Percentiles rank a stretch among this genome's conserved stretches.
phyloP scores from a whole-genome alignment of 2,329 filamentous ascomycete species.

The Pseudogymnoascus sp. region DNA sequence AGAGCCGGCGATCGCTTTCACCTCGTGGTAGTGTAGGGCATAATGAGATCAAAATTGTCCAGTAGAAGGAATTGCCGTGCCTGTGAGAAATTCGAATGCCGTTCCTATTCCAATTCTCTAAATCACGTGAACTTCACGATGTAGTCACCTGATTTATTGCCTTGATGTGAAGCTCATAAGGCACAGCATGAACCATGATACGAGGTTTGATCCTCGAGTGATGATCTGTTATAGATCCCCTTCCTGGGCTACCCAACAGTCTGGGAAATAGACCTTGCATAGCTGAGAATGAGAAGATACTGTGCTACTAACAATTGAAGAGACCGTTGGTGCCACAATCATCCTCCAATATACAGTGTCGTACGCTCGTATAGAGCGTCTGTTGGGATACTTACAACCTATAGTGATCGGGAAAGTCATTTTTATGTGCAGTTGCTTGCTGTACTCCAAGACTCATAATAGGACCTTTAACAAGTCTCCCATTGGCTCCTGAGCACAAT shows the following conservation, averaged over 20 bases:
- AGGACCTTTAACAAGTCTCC: neutral
- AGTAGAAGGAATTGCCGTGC: too few species aligned
- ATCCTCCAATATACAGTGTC: neutral
- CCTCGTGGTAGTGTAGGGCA: too few species aligned
- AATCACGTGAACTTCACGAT: too few species aligned
- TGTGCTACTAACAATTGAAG: neutral
- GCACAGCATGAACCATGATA: neutral
- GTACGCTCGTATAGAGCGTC: neutral
- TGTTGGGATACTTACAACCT: neutral
- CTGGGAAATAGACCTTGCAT: neutral
- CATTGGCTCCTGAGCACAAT: neutral
- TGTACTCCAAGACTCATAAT: neutral
- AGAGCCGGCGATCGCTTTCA: too few species aligned
- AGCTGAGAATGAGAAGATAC: neutral
- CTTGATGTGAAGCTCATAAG: neutral
- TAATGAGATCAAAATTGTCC: too few species aligned
- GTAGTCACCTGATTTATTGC: too few species aligned
- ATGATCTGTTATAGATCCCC: neutral
- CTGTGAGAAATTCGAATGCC: too few species aligned
- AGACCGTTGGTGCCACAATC: neutral
- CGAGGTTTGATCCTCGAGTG: neutral
- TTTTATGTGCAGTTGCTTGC: neutral
- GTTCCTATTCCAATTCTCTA: too few species aligned
- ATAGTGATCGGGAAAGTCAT: neutral
- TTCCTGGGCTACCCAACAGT: neutral